Evolutionary conservation across 2,329 filamentous ascomycete genomes (phyloP).

Genomic region (Calonectria crousiana): DNA sequence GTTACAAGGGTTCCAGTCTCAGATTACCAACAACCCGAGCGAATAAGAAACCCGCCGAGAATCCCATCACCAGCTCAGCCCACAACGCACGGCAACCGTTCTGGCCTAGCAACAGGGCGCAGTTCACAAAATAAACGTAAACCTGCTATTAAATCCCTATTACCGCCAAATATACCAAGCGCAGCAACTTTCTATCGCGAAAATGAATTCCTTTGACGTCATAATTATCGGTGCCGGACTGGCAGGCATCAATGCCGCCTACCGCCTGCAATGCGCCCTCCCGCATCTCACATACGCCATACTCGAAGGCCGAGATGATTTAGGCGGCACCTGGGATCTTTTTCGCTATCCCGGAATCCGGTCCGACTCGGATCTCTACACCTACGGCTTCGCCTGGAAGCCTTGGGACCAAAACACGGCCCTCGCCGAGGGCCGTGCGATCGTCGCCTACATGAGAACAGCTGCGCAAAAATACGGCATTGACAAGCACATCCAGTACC

Average conservation of each 20-base stretch:
- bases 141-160: not conserved
- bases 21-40: not conserved
- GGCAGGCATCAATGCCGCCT: not conserved
- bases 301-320: not conserved
- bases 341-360: not conserved
- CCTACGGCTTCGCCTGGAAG: not conserved
- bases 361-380: not conserved
- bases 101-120: not conserved
- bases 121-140: not conserved
- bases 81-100: not conserved
- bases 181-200: not conserved
- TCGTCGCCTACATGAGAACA: not conserved
- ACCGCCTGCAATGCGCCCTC: not conserved
- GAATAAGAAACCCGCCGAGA: not conserved
- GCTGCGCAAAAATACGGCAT: not conserved
- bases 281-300: not conserved
- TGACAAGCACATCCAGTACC: not conserved
- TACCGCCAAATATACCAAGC: not conserved
- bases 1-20: not conserved
- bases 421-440: not conserved
- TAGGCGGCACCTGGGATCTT: not conserved
- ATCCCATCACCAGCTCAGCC: not conserved
- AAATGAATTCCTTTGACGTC: not conserved
- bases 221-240: not conserved
- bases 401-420: not conserved